Evolutionary conservation across 495 filamentous ascomycete genomes (phyloP).

Genomic region (Aspergillus baeticus): DNA sequence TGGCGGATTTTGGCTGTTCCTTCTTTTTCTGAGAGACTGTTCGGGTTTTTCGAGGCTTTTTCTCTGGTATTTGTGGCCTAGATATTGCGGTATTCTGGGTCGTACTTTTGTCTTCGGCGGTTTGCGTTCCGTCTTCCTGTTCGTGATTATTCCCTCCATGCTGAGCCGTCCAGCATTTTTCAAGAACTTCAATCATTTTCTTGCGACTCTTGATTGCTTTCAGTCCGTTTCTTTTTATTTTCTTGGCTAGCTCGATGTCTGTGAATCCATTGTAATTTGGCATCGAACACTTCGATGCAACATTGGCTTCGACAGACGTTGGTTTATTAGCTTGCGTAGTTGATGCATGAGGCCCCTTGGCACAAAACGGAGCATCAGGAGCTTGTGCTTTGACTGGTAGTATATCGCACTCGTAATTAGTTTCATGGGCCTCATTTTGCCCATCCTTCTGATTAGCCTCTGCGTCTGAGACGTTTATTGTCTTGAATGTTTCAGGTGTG

Average conservation of each 20-base stretch:
- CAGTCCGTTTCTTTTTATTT: slow-evolving; percentile 67
- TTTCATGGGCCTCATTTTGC: not conserved
- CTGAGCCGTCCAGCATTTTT: slow-evolving; percentile 69
- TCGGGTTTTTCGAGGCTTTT: not conserved
- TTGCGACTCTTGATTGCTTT: slow-evolving; percentile 69
- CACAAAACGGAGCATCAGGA: not conserved
- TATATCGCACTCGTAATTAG: slow-evolving; percentile 12
- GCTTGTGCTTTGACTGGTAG: not conserved
- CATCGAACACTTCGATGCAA: slow-evolving; percentile 27
- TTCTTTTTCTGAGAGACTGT: slow-evolving; percentile 14
- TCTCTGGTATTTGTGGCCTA: slow-evolving; percentile 4
- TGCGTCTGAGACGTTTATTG: not conserved
- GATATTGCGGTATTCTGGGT: not conserved
- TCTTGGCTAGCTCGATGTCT: slow-evolving; percentile 60
- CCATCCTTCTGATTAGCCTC: not conserved
- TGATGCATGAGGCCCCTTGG: not conserved
- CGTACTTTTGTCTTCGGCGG: slow-evolving; percentile 1
- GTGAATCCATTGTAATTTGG: slow-evolving; percentile 66
- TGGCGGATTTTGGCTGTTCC: slow-evolving; percentile 7
- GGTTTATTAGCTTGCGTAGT: not conserved
- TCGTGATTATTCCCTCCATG: slow-evolving; percentile 18
- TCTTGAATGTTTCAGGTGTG: slow-evolving; percentile 27
- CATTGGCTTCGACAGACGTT: not conserved
- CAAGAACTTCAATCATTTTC: slow-evolving; percentile 68
- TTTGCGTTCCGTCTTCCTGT: not conserved